phyloP scores from a whole-genome alignment of 108 stramenopile genomes.

The Schizochytrium sp. region DNA sequence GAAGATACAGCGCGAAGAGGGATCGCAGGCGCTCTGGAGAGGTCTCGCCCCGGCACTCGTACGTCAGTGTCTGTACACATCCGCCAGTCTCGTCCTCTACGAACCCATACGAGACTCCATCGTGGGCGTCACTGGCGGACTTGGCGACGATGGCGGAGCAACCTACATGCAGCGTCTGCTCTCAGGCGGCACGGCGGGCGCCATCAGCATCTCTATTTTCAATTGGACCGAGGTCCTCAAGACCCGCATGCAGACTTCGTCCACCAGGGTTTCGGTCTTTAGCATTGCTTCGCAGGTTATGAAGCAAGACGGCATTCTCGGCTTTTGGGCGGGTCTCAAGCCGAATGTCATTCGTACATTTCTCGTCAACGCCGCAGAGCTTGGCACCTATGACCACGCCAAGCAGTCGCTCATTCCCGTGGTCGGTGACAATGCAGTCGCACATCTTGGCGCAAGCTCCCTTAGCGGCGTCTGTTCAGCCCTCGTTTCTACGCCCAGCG shows the following conservation, averaged over 20 bases:
- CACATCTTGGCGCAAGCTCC: slow-evolving; percentile 16
- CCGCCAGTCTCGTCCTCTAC: slow-evolving; percentile 7
- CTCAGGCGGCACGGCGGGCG: slow-evolving; percentile 18
- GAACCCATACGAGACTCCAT: slow-evolving; percentile 18
- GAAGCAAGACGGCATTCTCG: neutral
- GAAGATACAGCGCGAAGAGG: neutral
- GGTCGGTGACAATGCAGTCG: neutral
- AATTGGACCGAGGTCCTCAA: slow-evolving; percentile 24
- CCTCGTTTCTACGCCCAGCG: neutral
- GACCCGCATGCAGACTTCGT: slow-evolving; percentile 16
- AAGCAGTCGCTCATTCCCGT: neutral
- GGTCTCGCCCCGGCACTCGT: neutral
- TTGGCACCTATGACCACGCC: slow-evolving; percentile 19
- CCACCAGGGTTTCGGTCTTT: neutral
- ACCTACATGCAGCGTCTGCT: neutral
- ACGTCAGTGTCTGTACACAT: slow-evolving; percentile 18
- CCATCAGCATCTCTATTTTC: neutral
- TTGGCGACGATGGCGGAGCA: neutral
- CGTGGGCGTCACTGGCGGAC: neutral
- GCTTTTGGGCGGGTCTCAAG: slow-evolving; percentile 13
- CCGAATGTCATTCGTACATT: slow-evolving; percentile 20
- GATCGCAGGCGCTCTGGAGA: neutral
- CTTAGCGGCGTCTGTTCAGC: neutral
- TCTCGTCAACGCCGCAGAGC: slow-evolving; percentile 21
- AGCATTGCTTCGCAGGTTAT: neutral